Evolutionary conservation across 345 rosid genomes (phyloP), one percentile per base, ranked within the genome.

Genomic region (Brassica nigra): DNA sequence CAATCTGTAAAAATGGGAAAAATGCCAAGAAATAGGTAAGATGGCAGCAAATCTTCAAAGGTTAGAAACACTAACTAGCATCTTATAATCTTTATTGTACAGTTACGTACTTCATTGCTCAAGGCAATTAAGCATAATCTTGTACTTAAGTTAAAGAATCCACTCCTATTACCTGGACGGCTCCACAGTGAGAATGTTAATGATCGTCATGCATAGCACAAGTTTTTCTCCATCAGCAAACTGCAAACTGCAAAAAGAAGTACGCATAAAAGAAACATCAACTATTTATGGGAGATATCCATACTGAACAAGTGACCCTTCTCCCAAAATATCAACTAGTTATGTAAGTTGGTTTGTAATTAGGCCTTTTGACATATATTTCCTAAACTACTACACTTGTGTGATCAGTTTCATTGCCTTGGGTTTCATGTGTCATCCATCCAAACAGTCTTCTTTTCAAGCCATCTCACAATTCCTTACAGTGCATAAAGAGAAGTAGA

Each of bases 241-340:
- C 76, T 71, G 65, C 27, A 23, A 63, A 33, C 70, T 70, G 65
- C 82, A 30, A 27, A 52, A 63, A 39, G 67, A 66, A 33, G 71
- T 63, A 39, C 15, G 9, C 33, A 65, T 71, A 6, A n/a, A 29
- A 73, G 39, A 14, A 20, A 57, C 3, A 44, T 58, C 30, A 66
- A 54, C 39, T 66, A 42, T 29, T 44, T 66, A 73, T 58, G 39
- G 39, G 55, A 42, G 18, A 73, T 11, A 47, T 65, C 36, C 66
- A 16, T 31, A 20, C 14, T 39, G 39, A 14, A 15, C 54, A 78
- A 72, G 47, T 2, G 47, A 12, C 15, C n/a, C 15, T 47, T 34
- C 6, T 2, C 7, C 37, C 37, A 34, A 34, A 34, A 34, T 34
- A 5, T 34, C 39, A 23, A 23, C 27, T 23, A 23, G 27, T 23